A percentile compares a stretch with the other conserved stretches of the same genome.
Conservation (phyloP, 768 basidiomycete species). For the Guyanaporus albipodus region DNA sequence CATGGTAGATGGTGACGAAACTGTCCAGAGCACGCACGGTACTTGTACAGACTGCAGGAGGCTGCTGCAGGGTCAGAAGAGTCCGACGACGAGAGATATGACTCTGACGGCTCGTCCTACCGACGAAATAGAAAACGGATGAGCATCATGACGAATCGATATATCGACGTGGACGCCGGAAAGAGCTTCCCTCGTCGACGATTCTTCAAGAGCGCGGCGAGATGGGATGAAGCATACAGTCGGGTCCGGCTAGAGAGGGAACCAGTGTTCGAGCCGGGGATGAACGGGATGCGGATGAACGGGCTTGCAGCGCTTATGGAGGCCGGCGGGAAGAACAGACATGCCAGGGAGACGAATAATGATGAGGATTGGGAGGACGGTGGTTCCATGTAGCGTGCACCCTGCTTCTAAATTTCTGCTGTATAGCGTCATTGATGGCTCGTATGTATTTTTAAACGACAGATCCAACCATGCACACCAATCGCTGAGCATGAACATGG, state of each 20-base stretch:
- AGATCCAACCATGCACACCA: too few species aligned
- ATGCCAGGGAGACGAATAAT: slow-evolving; percentile 8
- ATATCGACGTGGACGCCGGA: slow-evolving; percentile 43
- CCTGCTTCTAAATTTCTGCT: neutral
- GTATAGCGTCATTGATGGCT: neutral
- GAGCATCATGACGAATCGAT: slow-evolving; percentile 63
- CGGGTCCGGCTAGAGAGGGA: slow-evolving; percentile 24
- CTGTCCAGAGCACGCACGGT: slow-evolving; percentile 56
- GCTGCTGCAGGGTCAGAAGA: slow-evolving; percentile 45
- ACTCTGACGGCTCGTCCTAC: slow-evolving; percentile 47
- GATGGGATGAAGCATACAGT: slow-evolving; percentile 32
- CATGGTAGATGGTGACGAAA: neutral
- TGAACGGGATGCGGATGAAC: slow-evolving; percentile 9
- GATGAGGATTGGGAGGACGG: slow-evolving; percentile 33
- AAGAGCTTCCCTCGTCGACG: slow-evolving; percentile 38
- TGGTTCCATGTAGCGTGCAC: slow-evolving; percentile 17
- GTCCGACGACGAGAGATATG: slow-evolving; percentile 45
- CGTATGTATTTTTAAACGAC: slow-evolving; percentile 10
- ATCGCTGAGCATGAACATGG: too few species aligned
- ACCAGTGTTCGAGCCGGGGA: slow-evolving; percentile 16
- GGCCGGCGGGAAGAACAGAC: slow-evolving; percentile 19
- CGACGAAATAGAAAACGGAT: slow-evolving; percentile 51
- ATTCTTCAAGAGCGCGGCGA: slow-evolving; percentile 53
- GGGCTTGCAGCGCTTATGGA: slow-evolving; percentile 26
- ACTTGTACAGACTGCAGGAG: slow-evolving; percentile 58